These are phyloP conservation scores for Mycena chlorophos DNA, from an alignment of 768 basidiomycete species.

Conservation along the genomic window DNA sequence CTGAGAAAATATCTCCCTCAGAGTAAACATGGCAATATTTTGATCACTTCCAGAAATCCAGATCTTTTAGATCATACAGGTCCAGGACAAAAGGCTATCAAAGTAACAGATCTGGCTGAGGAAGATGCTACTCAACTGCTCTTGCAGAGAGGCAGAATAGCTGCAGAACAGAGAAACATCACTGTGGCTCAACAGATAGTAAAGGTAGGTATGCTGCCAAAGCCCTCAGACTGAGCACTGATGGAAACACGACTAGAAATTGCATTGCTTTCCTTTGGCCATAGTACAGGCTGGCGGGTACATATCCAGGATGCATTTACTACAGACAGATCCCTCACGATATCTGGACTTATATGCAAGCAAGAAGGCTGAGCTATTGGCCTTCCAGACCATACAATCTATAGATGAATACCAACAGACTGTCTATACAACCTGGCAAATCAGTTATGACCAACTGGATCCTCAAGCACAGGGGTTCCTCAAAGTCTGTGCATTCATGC, in stretches of 20 bases:
- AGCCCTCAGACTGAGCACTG: neutral
- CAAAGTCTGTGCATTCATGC: constrained; percentile 2
- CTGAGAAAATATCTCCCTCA: constrained; percentile 3
- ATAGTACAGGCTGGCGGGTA: constrained; percentile 10
- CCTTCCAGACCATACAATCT: constrained; percentile 1
- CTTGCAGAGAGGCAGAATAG: constrained; percentile 1
- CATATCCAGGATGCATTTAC: constrained; percentile 3
- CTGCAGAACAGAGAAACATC: neutral
- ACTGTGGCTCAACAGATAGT: constrained; percentile 9
- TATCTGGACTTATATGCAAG: neutral
- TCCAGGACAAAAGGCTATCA: neutral
- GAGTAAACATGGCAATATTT: constrained; percentile 6
- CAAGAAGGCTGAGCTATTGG: neutral
- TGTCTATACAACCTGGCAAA: constrained; percentile 11
- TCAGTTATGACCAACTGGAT: constrained; percentile 8
- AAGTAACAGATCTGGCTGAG: constrained; percentile 1
- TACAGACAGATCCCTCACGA: neutral
- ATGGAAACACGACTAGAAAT: neutral
- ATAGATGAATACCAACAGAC: constrained; percentile 1
- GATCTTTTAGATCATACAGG: neutral
- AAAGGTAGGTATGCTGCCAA: neutral
- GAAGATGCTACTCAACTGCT: constrained; percentile 4
- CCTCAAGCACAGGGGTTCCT: neutral
- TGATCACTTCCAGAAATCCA: constrained; percentile 12
- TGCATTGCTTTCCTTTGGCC: constrained; percentile 5